A percentile compares a stretch with the other conserved stretches of the same genome.
phyloP scores from a whole-genome alignment of 2,329 filamentous ascomycete species.

The Metarhizium brunneum region DNA sequence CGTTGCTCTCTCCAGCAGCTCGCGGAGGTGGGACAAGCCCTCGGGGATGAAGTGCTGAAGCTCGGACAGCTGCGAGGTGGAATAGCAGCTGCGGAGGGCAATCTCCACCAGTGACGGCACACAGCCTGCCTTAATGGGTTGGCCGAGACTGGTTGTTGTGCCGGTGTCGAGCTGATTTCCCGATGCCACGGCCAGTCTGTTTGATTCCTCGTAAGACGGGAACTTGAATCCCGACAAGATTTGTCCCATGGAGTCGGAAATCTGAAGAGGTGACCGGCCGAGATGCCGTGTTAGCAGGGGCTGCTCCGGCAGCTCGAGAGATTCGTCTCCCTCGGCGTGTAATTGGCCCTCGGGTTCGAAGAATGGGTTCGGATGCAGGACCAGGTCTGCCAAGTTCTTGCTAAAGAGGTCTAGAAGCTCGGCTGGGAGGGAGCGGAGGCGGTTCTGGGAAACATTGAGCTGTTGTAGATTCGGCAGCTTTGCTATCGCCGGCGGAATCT shows the following conservation, averaged over 20 bases:
- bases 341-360: slow-evolving; percentile 26
- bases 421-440: slow-evolving; percentile 49
- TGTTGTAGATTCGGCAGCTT: slow-evolving; percentile 48
- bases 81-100: slow-evolving; percentile 37
- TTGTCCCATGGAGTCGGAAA: slow-evolving; percentile 19
- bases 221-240: slow-evolving; percentile 21
- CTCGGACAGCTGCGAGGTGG: slow-evolving; percentile 30
- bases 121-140: slow-evolving; percentile 14
- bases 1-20: slow-evolving; percentile 29
- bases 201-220: slow-evolving; percentile 12
- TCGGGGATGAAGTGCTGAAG: slow-evolving; percentile 34
- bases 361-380: slow-evolving; percentile 55
- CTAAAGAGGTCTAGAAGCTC: slow-evolving; percentile 51
- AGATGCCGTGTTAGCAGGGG: slow-evolving; percentile 16
- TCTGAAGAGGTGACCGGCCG: slow-evolving; percentile 22
- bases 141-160: neutral
- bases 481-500: slow-evolving; percentile 51
- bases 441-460: slow-evolving; percentile 59
- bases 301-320: slow-evolving; percentile 1
- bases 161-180: slow-evolving; percentile 3
- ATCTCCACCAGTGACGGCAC: slow-evolving; percentile 44
- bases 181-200: slow-evolving; percentile 14
- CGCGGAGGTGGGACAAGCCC: slow-evolving; percentile 29
- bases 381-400: slow-evolving; percentile 40
- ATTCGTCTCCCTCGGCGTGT: slow-evolving; percentile 3